Evolutionary conservation across 371 early-diverging fungal genomes (phyloP), one percentile per base, ranked within the genome.

Genomic region (Saksenaea oblongispora): DNA sequence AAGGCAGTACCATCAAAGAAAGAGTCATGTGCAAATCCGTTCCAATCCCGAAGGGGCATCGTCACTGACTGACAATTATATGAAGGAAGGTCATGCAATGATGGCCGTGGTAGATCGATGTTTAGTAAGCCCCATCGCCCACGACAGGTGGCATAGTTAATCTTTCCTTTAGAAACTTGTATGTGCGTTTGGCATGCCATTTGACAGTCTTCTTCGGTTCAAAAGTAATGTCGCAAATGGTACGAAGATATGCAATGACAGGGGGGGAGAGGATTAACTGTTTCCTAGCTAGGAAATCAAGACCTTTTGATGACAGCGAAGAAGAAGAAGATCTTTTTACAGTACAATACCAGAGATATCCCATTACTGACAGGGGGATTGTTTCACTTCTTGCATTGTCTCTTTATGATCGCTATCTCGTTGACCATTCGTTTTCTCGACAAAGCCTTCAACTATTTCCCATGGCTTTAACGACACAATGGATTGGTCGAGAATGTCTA

Each of bases 401-500:
- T n/a, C 10, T 67, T 2, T 67, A 63, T 22, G 58, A 63, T 37
- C 18, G 39, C 26, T 67, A 44, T 34, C 39, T 67, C 3, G 17
- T 39, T n/a, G 47, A 39, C 2, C 24, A 18, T 27, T 28, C 18
- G 0, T 42, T 56, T 14, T 28, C 37, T 17, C 31, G 36, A 14
- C 28, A 17, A 1, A 42, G 41, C 35, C 22, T 54, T 2, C 35
- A 44, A n/a, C 34, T 63, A 26, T 17, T 63, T 1, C 59, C 67
- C 1, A 31, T 58, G n/a, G 42, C 62, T 3, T 27, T 67, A 31
- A 13, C 57, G 7, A 35, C 44, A 11, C 7, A 24, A 18, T 67
- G 67, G 67, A 62, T 67, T 22, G 63, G 63, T 8, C 18, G 60
- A n/a, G 58, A 67, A 26, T 58, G 31, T 31, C 36, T 63, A 13